Base-by-base conservation (phyloP, 495 filamentous ascomycete species). In the Poronia punctata region DNA sequence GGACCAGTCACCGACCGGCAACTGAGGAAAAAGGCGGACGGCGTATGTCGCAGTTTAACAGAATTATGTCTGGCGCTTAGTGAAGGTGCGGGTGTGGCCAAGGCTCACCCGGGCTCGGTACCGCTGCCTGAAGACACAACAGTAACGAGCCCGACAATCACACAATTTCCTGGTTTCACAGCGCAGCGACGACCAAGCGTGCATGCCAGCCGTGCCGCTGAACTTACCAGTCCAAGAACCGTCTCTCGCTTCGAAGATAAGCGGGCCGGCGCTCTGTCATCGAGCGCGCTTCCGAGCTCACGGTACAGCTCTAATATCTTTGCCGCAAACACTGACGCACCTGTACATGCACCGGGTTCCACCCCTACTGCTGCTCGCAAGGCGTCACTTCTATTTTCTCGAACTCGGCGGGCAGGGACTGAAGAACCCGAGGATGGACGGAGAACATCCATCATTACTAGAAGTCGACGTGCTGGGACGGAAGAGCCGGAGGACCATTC, bases 61-160 rank as follows among this genome's bases (percentile, higher is more conserved):
- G 92, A 98, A 53, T 70, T 98, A 16, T 95, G 86, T 54, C 74
- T 98, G 26, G 86, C 87, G 11, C 65, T 98, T 29, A 83, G 83
- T 35, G 83, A 87, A 41, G 71, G 66, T 37, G 47, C 58, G 35
- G 39, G 44, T 30, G 61, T 59, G 31, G 42, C 43, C 7, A 67
- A 62, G 34, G 30, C 54, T 15, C 50, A 54, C 28, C 67, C 61
- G 28, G 40, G 57, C 21, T 50, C 65, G 10, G 29, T 38, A n/a
- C 40, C 48, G 5, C 26, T 21, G 21, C 41, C 47, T 9, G 64
- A 68, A 26, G 53, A 56, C 11, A 52, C 52, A 20, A 38, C 45
- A 0, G 12, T 55, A 15, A 21, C 44, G 23, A 68, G 59, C 37
- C 65, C 65, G n/a, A 63, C 58, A 7, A 48, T 59, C n/a, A 52